Conservation (phyloP, 139 green algal genomes). For the Desmodesmus armatus region DNA sequence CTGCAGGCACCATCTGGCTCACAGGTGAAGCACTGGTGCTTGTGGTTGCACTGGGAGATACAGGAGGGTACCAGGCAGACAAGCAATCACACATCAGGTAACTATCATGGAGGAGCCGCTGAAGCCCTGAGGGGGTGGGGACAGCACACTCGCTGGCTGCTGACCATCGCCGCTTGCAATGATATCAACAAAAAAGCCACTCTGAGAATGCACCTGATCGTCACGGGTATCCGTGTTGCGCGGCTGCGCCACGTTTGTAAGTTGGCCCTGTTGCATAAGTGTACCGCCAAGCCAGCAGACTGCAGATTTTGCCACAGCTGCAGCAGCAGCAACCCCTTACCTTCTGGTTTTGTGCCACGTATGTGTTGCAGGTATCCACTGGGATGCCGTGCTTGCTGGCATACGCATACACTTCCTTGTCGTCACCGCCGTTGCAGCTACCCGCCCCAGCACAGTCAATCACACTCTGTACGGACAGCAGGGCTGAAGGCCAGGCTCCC, state of each 20-base stretch:
- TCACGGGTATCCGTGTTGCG: too few species aligned
- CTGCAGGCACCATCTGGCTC: constrained; percentile 55
- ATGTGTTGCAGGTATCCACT: constrained; percentile 92
- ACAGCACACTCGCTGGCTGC: too few species aligned
- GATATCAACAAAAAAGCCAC: neutral
- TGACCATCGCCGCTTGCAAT: too few species aligned
- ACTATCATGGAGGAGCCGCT: too few species aligned
- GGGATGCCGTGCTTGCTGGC: constrained; percentile 65
- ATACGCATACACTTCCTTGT: constrained; percentile 50
- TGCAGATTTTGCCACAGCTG: neutral
- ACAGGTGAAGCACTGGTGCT: constrained; percentile 75
- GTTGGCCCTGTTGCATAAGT: neutral
- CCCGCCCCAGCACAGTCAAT: constrained; percentile 88
- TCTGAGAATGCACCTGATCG: too few species aligned
- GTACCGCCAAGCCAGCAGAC: neutral
- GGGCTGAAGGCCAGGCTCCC: constrained; percentile 41
- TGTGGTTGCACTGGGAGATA: constrained; percentile 71
- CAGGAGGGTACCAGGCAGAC: too few species aligned
- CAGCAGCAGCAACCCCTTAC: neutral
- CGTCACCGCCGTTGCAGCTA: constrained; percentile 75
- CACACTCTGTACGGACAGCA: constrained; percentile 73
- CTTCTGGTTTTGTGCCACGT: constrained; percentile 71
- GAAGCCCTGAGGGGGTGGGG: too few species aligned
- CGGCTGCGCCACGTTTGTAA: too few species aligned
- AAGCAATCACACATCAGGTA: too few species aligned